A percentile compares a stretch with the other conserved stretches of the same genome.
These are phyloP conservation scores for Pseudonitzschia multiseries DNA, from an alignment of 108 stramenopile species.

Conservation along the genomic window DNA sequence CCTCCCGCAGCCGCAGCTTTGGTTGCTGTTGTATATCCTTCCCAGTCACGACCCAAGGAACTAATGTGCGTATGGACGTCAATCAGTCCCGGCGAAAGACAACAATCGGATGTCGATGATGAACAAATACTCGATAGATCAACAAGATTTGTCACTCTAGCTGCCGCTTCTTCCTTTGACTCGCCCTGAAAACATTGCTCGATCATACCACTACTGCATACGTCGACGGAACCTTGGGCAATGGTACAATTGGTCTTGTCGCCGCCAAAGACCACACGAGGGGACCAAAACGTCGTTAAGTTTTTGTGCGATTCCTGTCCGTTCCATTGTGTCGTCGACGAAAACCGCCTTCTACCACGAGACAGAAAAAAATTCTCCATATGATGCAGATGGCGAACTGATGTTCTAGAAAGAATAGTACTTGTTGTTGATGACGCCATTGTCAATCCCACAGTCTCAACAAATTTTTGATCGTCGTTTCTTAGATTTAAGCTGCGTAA, in stretches of 20 bases:
- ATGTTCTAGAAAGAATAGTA: too few relatives aligned
- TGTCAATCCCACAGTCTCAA: too few relatives aligned
- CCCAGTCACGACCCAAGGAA: conserved; percentile 30
- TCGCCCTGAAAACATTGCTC: conserved; percentile 15
- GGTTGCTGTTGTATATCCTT: conserved; percentile 40
- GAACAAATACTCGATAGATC: neutral
- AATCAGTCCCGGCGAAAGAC: conserved; percentile 24
- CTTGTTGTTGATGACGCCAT: too few relatives aligned
- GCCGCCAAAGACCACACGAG: conserved; percentile 18
- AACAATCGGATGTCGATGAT: neutral
- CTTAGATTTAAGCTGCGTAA: too few relatives aligned
- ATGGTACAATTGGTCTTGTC: neutral
- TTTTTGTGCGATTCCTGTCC: neutral
- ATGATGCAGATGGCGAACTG: too few relatives aligned
- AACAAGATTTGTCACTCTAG: neutral
- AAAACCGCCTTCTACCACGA: neutral
- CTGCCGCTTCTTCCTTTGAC: neutral
- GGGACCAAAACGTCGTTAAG: conserved; percentile 22
- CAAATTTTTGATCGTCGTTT: too few relatives aligned
- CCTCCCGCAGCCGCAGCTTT: conserved; percentile 35
- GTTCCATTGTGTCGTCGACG: neutral
- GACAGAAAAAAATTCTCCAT: too few relatives aligned
- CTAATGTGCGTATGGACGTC: conserved; percentile 38
- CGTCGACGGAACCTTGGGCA: neutral
- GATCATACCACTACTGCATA: conserved; percentile 2